These are phyloP conservation scores for Acidomyces sp. DNA, from an alignment of 495 filamentous ascomycete species.

Conservation along the genomic window DNA sequence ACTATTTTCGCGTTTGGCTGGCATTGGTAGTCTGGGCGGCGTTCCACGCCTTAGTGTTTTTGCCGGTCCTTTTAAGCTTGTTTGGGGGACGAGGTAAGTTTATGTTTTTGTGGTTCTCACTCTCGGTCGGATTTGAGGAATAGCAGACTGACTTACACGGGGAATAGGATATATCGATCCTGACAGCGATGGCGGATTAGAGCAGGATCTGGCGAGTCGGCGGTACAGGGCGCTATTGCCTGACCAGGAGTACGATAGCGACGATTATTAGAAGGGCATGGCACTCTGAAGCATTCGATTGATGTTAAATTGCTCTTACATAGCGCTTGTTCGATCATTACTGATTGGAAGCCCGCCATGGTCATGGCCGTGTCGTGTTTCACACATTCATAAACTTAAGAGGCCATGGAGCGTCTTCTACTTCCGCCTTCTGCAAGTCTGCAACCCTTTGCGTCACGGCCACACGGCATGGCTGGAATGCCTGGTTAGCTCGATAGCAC, in stretches of 20 bases:
- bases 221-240: conserved; percentile 32
- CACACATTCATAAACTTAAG: too few species aligned
- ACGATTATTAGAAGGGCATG: conserved; percentile 26
- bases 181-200: conserved; percentile 69
- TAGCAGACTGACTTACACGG: conserved; percentile 9
- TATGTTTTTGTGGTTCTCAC: too few species aligned
- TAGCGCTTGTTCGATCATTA: too few species aligned
- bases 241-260: conserved; percentile 32
- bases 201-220: conserved; percentile 55
- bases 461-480: too few species aligned
- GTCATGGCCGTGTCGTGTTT: too few species aligned
- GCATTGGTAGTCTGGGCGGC: conserved; percentile 83
- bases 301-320: too few species aligned
- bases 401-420: too few species aligned
- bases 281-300: too few species aligned
- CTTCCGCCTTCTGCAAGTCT: too few species aligned
- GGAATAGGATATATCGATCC: conserved; percentile 62
- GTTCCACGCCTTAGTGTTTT: conserved; percentile 73
- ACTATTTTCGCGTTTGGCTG: conserved; percentile 95
- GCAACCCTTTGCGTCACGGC: too few species aligned
- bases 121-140: conserved; percentile 1
- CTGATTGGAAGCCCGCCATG: too few species aligned
- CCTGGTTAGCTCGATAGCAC: too few species aligned
- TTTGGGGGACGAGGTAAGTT: conserved; percentile 65
- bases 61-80: conserved; percentile 80